These are phyloP conservation scores for Marasmius sp. DNA, from an alignment of 1,284 basidiomycete species.

Conservation along the genomic window DNA sequence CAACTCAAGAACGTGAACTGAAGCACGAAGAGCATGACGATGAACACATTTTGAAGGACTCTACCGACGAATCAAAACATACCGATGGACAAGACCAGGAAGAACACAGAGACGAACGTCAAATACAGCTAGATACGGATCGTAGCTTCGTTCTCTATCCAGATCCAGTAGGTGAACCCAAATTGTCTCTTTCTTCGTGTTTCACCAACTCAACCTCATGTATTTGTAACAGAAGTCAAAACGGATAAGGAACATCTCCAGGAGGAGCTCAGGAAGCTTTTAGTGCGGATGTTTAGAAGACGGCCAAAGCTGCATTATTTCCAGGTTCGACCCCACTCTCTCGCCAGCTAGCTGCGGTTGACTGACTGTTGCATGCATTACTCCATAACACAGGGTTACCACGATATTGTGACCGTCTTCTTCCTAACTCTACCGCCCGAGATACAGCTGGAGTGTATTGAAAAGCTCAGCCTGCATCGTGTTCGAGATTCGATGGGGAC, in stretches of 20 bases:
- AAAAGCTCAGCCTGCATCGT: constrained; percentile 79
- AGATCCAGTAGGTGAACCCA: constrained; percentile 74
- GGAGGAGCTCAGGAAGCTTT: constrained; percentile 69
- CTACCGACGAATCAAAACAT: background rate
- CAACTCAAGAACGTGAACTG: too few relatives aligned
- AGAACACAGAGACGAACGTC: constrained; percentile 76
- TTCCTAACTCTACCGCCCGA: constrained; percentile 76
- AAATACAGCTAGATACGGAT: constrained; percentile 85
- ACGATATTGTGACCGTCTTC: constrained; percentile 88
- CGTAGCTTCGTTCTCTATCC: constrained; percentile 89
- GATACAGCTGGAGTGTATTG: constrained; percentile 55
- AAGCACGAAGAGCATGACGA: too few relatives aligned
- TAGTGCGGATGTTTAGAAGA: constrained; percentile 73
- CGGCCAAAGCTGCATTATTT: constrained; percentile 82
- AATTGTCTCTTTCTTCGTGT: constrained; percentile 18
- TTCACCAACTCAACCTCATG: constrained; percentile 4
- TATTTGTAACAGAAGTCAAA: constrained; percentile 25
- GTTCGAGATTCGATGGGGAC: constrained; percentile 88
- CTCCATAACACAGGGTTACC: constrained; percentile 69
- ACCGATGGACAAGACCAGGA: constrained; percentile 10
- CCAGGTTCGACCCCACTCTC: constrained; percentile 50
- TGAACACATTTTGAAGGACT: background rate
- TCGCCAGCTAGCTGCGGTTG: background rate
- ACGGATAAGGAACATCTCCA: constrained; percentile 53
- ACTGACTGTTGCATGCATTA: background rate